Conservation (phyloP, 192 early-diverging fungal genomes). For the Entrophospora sp. region DNA sequence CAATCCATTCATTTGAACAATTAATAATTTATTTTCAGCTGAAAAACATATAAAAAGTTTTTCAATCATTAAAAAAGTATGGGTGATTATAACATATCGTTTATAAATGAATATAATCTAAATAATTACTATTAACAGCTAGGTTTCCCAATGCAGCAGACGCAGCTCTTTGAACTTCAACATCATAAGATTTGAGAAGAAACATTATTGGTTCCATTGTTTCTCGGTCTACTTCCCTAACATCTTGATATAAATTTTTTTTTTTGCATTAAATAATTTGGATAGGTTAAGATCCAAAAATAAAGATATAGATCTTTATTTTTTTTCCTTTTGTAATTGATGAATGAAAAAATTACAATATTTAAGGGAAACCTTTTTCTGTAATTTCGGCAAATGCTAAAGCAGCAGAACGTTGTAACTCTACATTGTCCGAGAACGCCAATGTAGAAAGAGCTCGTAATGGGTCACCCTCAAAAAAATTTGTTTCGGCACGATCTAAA, state of each 20-base stretch:
- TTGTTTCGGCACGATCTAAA: conserved; percentile 65
- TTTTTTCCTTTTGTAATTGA: too few species aligned
- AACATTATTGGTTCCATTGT: conserved; percentile 75
- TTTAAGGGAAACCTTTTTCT: conserved; percentile 52
- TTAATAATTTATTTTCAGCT: conserved; percentile 78
- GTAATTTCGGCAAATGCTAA: conserved; percentile 86
- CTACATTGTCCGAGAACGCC: conserved; percentile 76
- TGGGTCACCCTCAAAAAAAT: conserved; percentile 78
- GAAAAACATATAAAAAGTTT: neutral
- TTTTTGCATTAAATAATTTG: neutral
- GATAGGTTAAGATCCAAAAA: too few species aligned
- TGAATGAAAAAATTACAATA: neutral
- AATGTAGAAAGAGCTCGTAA: conserved; percentile 73
- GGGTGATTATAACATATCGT: neutral
- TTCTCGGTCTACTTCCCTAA: conserved; percentile 63
- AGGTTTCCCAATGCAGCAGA: conserved; percentile 86
- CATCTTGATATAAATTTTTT: conserved; percentile 41
- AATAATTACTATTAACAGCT: conserved; percentile 59
- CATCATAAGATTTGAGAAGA: conserved; percentile 72
- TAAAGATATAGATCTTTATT: too few species aligned
- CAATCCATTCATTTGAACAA: conserved; percentile 75
- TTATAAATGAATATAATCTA: neutral
- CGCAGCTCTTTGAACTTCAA: conserved; percentile 76
- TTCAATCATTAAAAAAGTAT: too few species aligned
- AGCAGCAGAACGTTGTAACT: conserved; percentile 77